Percentiles rank a stretch among this genome's conserved stretches.
Evolutionary conservation across 164 flowering plant genomes (phyloP).

Genomic region (Liquidambar formosana): DNA sequence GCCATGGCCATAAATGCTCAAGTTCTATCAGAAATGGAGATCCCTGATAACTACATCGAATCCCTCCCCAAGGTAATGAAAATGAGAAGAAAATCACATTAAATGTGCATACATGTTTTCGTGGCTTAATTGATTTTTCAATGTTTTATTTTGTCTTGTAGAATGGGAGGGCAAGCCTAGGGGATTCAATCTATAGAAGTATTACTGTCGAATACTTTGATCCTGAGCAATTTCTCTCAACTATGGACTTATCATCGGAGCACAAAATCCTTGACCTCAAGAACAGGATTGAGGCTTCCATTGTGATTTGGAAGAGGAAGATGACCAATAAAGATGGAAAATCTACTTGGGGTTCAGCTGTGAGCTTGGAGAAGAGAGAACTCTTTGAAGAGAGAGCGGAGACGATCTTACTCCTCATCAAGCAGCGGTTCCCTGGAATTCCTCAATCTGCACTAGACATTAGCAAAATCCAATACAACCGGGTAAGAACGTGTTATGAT

Average conservation of each 20-base stretch:
- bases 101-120: too few species aligned
- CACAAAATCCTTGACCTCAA: constrained; percentile 68
- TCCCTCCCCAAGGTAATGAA: constrained; percentile 60
- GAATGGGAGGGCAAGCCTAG: constrained; percentile 75
- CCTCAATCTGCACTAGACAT: constrained; percentile 65
- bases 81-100: not conserved
- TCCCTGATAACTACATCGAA: constrained; percentile 71
- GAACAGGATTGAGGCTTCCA: constrained; percentile 73
- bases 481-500: constrained; percentile 28
- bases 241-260: constrained; percentile 60
- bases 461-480: constrained; percentile 58
- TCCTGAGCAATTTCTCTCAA: constrained; percentile 49
- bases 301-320: constrained; percentile 72
- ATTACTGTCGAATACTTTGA: constrained; percentile 71
- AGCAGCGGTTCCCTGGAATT: constrained; percentile 62
- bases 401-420: constrained; percentile 56
- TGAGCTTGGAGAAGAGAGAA: constrained; percentile 70
- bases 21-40: constrained; percentile 65
- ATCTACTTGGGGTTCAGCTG: constrained; percentile 60
- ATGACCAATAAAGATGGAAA: constrained; percentile 66
- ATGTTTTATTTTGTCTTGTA: constrained; percentile 7
- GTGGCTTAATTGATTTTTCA: not conserved
- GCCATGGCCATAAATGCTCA: constrained; percentile 83
- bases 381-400: constrained; percentile 78
- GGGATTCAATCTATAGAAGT: constrained; percentile 53